A percentile compares a stretch with the other conserved stretches of the same genome.
Conservation (phyloP, 2,329 filamentous ascomycete species). For the Onygenales sp. region DNA sequence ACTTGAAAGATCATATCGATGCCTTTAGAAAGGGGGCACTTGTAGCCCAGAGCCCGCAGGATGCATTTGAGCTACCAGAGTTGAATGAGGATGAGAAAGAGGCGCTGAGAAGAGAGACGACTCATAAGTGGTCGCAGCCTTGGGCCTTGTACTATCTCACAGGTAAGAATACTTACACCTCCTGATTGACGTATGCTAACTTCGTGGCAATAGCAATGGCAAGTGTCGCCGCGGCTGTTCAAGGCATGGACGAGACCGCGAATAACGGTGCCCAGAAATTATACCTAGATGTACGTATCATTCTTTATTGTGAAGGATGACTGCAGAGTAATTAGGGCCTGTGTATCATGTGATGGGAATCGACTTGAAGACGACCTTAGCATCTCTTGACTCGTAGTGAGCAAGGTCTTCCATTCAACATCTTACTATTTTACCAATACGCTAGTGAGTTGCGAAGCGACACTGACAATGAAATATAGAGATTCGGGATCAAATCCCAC, state of each 20-base stretch:
- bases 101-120: slow-evolving; percentile 51
- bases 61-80: slow-evolving; percentile 41
- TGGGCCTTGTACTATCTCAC: slow-evolving; percentile 45
- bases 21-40: slow-evolving; percentile 54
- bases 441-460: no score
- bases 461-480: no score
- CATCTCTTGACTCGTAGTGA: no score
- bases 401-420: no score
- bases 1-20: slow-evolving; percentile 46
- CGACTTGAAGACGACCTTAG: no score
- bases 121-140: slow-evolving; percentile 61
- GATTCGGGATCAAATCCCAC: no score
- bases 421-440: no score
- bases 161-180: no score
- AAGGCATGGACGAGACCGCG: slow-evolving; percentile 63
- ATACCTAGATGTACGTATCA: slow-evolving; percentile 28
- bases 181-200: no score
- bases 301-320: no score
- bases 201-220: slow-evolving; percentile 52
- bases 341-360: no score
- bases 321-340: no score
- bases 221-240: slow-evolving; percentile 58
- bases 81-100: slow-evolving; percentile 50
- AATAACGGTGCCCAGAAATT: slow-evolving; percentile 61
- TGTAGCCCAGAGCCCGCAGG: slow-evolving; percentile 45